Evolutionary conservation across 129 eudicot species (phyloP), one percentile per base, ranked within the genome.

Genomic region (Pittosporum tobira): DNA sequence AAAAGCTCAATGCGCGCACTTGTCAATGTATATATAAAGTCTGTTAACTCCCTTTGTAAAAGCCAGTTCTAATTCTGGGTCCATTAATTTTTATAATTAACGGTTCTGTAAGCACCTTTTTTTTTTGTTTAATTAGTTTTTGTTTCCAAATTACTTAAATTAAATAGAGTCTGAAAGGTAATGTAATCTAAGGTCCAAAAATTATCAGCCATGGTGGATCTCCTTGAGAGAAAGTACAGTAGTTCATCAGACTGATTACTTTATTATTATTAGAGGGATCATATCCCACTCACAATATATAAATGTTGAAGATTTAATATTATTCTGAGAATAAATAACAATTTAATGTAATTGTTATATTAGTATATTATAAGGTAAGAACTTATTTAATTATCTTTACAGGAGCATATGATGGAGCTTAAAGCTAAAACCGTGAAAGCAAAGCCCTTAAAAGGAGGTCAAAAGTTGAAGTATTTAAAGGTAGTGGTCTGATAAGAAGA

Each of bases 381-480:
- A 29, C 59, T 29, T 56, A 30, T 30, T 18, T 53, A 53, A 14
- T 18, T 31, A 30, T 18, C n/a, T 30, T 29, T 44, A 30, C 10
- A 37, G 20, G 61, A 30, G 46, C 2, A 40, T 40, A 38, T 38
- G 44, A 67, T 66, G 64, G 59, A 45, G 65, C 42, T n/a, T 53
- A 75, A 75, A 70, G 81, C 22, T 28, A 10, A 19, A 30, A 54
- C 14, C 1, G n/a, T 9, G 15, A 55, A 56, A 69, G 71, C 68
- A 71, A 54, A 62, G 49, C 61, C 82, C 77, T 68, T 50, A 67
- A 77, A 77, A 71, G 81, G 67, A 76, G 81, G 67, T 71, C 66
- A 66, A 76, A 62, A 67, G 63, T 66, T 38, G 51, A 30, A 30
- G 71, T 68, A 73, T 38, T 48, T 66, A 66, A 73, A 59, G 65